phyloP scores from a whole-genome alignment of 345 rosid species.

The Bruguiera sexangula region DNA sequence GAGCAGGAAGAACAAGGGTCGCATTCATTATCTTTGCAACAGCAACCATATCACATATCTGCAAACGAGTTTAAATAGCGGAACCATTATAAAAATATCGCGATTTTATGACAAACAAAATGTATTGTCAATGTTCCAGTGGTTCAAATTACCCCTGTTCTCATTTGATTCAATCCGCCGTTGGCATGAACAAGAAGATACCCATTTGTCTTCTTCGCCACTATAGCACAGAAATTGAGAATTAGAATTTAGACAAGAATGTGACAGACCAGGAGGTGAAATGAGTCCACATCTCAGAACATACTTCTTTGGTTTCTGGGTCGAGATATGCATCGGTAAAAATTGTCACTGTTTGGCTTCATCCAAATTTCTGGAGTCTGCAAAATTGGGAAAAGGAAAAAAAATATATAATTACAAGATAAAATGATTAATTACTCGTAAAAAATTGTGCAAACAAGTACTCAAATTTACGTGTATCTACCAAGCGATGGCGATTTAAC shows the following conservation, averaged over 20 bases:
- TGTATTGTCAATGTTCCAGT: neutral
- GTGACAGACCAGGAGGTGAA: neutral
- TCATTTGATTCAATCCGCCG: slow-evolving; percentile 99
- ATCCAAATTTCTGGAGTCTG: slow-evolving; percentile 89
- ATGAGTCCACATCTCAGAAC: slow-evolving; percentile 11
- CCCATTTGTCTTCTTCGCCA: slow-evolving; percentile 59
- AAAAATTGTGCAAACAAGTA: too few relatives aligned
- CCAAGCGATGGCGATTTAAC: too few relatives aligned
- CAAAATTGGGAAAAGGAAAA: slow-evolving; percentile 2
- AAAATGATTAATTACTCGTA: too few relatives aligned
- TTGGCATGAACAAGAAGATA: slow-evolving; percentile 90
- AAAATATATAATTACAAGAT: neutral
- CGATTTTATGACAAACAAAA: neutral
- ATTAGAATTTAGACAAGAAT: neutral
- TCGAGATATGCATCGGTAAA: slow-evolving; percentile 58
- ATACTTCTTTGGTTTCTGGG: slow-evolving; percentile 55
- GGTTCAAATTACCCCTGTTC: slow-evolving; percentile 77
- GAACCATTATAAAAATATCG: neutral
- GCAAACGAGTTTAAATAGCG: slow-evolving; percentile 12
- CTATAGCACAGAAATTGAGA: slow-evolving; percentile 17
- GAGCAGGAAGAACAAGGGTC: slow-evolving; percentile 90
- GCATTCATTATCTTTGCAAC: slow-evolving; percentile 95
- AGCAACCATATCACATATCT: slow-evolving; percentile 99
- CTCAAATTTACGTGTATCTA: too few relatives aligned
- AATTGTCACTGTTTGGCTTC: slow-evolving; percentile 70